Percentiles rank a stretch among this genome's conserved stretches.
phyloP scores from a whole-genome alignment of 164 flowering plant genomes.

The Berberis thunbergii region DNA sequence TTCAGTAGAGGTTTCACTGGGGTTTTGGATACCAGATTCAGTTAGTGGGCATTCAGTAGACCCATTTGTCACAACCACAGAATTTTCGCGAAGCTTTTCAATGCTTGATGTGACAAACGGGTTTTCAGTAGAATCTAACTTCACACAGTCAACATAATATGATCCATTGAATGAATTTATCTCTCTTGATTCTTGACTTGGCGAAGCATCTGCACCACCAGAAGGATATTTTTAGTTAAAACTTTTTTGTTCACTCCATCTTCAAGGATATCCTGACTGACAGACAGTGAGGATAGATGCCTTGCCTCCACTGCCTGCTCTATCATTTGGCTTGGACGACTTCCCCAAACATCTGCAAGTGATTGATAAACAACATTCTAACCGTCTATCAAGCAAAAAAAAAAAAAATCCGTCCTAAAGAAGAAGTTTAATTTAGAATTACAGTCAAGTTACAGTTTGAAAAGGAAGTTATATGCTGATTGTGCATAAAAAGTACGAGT shows the following conservation, averaged over 20 bases:
- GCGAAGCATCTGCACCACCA: slow-evolving; percentile 1
- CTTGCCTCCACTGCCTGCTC: slow-evolving; percentile 15
- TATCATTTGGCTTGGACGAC: slow-evolving; percentile 7
- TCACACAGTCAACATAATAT: not conserved
- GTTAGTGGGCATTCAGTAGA: no score
- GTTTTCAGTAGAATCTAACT: not conserved
- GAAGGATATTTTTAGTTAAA: not conserved
- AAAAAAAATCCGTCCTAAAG: not conserved
- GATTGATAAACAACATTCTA: not conserved
- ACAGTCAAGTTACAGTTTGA: not conserved
- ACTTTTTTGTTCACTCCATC: not conserved
- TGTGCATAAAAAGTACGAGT: no score
- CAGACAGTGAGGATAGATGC: not conserved
- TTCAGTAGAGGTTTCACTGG: not conserved
- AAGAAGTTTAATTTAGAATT: not conserved
- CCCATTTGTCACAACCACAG: not conserved
- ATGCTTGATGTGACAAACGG: not conserved
- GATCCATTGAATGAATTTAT: not conserved
- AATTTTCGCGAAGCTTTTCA: not conserved
- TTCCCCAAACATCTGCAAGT: slow-evolving; percentile 1
- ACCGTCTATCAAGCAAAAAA: not conserved
- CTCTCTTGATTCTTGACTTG: not conserved
- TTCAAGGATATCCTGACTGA: slow-evolving; percentile 1
- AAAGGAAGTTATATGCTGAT: not conserved
- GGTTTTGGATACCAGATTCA: slow-evolving; percentile 1